Base-by-base conservation (phyloP, 1,284 basidiomycete genomes). In the Cystobasidium sp. region DNA sequence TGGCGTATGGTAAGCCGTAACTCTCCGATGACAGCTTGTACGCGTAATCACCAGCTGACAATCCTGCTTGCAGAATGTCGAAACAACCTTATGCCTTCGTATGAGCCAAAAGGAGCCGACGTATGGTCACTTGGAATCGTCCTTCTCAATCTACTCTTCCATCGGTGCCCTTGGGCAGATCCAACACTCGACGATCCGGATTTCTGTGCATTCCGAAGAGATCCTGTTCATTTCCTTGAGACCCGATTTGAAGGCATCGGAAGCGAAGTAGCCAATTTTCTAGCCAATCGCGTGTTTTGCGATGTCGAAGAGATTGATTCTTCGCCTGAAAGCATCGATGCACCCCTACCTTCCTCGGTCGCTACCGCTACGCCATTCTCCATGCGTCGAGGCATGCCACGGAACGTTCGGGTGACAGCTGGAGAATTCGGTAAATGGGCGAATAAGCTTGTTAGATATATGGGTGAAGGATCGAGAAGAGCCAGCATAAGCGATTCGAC, bases 101-200 rank as follows among this genome's bases (percentile, higher is more conserved):
- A 99, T 85, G 88, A 90, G 78, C 94, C 96, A 71, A 91, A 90
- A 78, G 92, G 93, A 76, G 96, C 97, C 75, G 96, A 99, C 84
- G 93, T 98, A 70, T 99, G 96, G 96, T 98, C 95, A 39, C 87
- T 99, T 77, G 97, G 96, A 75, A 96, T 99, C 81, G 96, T 99
- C 75, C 88, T 99, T 78, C 93, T 99, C 86, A 99, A 99, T 83
- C 93, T 99, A 90, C 86, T 99, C 82, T 99, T 97, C 85, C 96
- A 99, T 83, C 92, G 89, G 83, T 98, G 97, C 83, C 96, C 96
- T 20, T 99, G 97, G 94, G 91, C 91, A 63, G 97, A 99, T 82
- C 96, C 97, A 1, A 88, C 88, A 61, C 85, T 88, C 78, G 87
- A 88, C 82, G 85, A 87, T 79, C 89, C 90, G 84, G 80, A 77